Conservation (phyloP, 306 rosid species). For the Sesbania bispinosa region DNA sequence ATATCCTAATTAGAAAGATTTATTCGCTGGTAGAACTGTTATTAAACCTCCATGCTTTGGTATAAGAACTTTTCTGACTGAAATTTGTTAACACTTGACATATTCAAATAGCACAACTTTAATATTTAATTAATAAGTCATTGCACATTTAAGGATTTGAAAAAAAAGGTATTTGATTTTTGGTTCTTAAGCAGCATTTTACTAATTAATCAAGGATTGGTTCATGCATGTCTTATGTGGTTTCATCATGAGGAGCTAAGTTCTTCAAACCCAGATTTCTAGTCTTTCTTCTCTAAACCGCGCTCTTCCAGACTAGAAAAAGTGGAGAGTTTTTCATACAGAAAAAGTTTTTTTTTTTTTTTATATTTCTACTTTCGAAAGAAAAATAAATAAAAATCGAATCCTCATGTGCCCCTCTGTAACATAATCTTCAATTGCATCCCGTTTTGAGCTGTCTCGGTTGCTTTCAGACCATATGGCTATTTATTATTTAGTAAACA, state of each 20-base stretch:
- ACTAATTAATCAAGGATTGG: too few species aligned
- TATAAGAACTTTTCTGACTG: constrained; percentile 19
- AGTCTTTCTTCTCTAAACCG: too few species aligned
- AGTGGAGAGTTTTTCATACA: too few species aligned
- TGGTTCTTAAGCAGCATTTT: too few species aligned
- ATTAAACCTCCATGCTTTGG: constrained; percentile 17
- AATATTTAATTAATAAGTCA: too few species aligned
- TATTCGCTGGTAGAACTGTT: constrained; percentile 26
- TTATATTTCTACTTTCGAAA: not conserved
- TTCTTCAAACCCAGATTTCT: too few species aligned
- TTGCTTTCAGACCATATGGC: not conserved
- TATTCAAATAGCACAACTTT: constrained; percentile 22
- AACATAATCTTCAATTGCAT: too few species aligned
- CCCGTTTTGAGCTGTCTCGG: constrained; percentile 34
- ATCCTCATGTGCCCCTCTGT: constrained; percentile 30
- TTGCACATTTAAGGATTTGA: too few species aligned
- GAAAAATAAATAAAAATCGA: not conserved
- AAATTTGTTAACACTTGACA: constrained; percentile 28
- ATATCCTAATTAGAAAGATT: constrained; percentile 36
- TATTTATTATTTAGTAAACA: constrained; percentile 5
- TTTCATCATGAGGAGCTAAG: too few species aligned
- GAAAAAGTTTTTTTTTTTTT: not conserved
- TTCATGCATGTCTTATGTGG: too few species aligned
- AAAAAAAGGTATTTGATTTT: too few species aligned
- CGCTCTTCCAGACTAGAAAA: too few species aligned